Evolutionary conservation across 768 basidiomycete species (phyloP), one percentile per base, ranked within the genome.

Genomic region (Suillus hirtellus): DNA sequence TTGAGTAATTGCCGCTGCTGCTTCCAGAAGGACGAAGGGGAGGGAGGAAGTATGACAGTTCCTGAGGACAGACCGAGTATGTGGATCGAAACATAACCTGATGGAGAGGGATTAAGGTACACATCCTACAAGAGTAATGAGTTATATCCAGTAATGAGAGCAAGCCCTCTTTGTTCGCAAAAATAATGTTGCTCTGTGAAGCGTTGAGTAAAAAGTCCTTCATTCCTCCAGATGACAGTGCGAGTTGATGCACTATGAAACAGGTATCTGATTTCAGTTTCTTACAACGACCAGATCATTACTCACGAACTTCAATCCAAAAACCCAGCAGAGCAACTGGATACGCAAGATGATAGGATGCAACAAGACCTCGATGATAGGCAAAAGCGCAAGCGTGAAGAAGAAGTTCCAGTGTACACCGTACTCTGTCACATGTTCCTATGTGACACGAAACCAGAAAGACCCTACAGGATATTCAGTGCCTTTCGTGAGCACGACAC

Each of bases 321-420:
- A 92, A 65, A 0, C 86, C 93, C 0, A 96, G 66, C 2, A 88
- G 63, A 0, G 88, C 84, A 44, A 90, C 81, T 0, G 90, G 5
- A 88, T 60, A 24, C 72, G 73, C 15, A 75, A 70, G 52, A 95
- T 81, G 37, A 93, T 31, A 0, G 92, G 91, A 62, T 91, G 89
- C 3, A 95, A 73, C 0, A 86, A 50, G 2, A 88, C 82, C 70
- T 93, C 87, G 14, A 92, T 75, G 4, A 93, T 71, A 0, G 95
- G 95, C 6, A 98, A 72, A 1, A 93, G 67, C 0, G 90, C 94
- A 24, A 99, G 81, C 0, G 97, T 98, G 67, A 99, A 84, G 82
- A 99, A 99, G 77, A 99, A 98, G 73, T 99, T 99, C 97, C 97
- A 99, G 69, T 99, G 96, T 0, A 87, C 86, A 0, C 97, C 97